phyloP scores from a whole-genome alignment of 202 grass and related monocot genomes.

The Miscanthus sacchariflorus region DNA sequence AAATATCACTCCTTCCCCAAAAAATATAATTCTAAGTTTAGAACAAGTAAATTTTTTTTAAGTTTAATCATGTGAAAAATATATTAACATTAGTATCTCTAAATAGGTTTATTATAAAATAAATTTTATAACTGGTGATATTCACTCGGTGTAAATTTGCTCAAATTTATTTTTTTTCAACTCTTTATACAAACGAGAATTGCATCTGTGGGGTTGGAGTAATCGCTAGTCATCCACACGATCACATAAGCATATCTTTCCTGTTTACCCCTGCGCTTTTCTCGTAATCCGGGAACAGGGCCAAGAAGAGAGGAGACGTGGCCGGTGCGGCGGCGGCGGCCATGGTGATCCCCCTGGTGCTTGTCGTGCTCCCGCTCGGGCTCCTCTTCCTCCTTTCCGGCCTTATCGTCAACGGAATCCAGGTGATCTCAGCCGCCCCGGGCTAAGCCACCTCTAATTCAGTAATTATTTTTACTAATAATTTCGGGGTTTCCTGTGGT shows the following conservation, averaged over 20 bases:
- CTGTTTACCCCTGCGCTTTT: background rate
- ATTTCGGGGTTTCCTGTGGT: background rate
- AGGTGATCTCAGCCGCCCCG: conserved; percentile 44
- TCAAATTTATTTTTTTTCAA: too few relatives aligned
- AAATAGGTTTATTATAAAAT: too few relatives aligned
- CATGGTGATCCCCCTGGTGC: conserved; percentile 67
- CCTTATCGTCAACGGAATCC: conserved; percentile 72
- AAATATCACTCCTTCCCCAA: too few relatives aligned
- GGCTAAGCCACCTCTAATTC: background rate
- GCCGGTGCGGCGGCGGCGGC: background rate
- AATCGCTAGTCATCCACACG: too few relatives aligned
- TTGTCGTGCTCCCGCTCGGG: conserved; percentile 79
- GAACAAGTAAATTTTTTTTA: too few relatives aligned
- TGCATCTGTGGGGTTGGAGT: too few relatives aligned
- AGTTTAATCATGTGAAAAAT: too few relatives aligned
- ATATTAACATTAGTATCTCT: too few relatives aligned
- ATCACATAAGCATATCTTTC: background rate
- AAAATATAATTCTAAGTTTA: too few relatives aligned
- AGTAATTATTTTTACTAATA: background rate
- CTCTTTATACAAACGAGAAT: too few relatives aligned
- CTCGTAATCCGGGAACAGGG: background rate
- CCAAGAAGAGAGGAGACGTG: background rate
- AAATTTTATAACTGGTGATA: too few relatives aligned
- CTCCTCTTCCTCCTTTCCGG: conserved; percentile 97
- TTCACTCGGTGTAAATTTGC: too few relatives aligned